phyloP scores from a whole-genome alignment of 768 basidiomycete genomes.

The Russula olivacea region DNA sequence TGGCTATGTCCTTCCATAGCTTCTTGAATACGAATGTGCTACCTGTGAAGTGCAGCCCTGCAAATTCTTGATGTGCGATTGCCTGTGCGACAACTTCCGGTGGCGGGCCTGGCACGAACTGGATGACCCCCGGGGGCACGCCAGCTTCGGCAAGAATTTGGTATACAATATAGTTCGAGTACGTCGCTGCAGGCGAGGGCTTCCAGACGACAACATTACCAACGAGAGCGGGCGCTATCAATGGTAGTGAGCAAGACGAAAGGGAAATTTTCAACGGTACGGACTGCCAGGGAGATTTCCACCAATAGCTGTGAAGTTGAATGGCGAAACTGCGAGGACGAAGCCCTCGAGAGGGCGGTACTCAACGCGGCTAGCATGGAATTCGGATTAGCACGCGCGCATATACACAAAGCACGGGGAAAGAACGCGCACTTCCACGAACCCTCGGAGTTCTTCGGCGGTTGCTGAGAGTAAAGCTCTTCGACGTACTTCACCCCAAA shows the following conservation, averaged over 20 bases:
- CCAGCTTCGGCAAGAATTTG: conserved; percentile 93
- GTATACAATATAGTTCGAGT: conserved; percentile 90
- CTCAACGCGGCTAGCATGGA: conserved; percentile 71
- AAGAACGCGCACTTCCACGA: conserved; percentile 81
- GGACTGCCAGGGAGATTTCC: conserved; percentile 81
- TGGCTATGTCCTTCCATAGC: conserved; percentile 93
- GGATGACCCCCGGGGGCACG: conserved; percentile 89
- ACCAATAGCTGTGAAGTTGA: conserved; percentile 98
- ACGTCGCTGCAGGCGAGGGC: conserved; percentile 91
- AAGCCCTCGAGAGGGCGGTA: conserved; percentile 98
- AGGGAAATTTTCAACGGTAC: conserved; percentile 18
- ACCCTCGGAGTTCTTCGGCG: conserved; percentile 76
- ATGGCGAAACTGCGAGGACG: conserved; percentile 94
- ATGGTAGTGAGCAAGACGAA: conserved; percentile 6
- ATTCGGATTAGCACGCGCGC: conserved; percentile 8
- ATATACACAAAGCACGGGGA: background rate
- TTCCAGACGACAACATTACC: conserved; percentile 98
- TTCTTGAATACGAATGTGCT: conserved; percentile 91
- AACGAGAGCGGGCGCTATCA: conserved; percentile 77
- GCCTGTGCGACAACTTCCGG: conserved; percentile 80
- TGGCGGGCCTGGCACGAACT: conserved; percentile 91
- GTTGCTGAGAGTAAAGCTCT: conserved; percentile 89
- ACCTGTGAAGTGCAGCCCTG: conserved; percentile 93
- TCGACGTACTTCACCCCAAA: conserved; percentile 97
- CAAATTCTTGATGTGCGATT: conserved; percentile 72